phyloP scores from a whole-genome alignment of 495 filamentous ascomycete genomes.

The Parathielavia hyrcaniae region DNA sequence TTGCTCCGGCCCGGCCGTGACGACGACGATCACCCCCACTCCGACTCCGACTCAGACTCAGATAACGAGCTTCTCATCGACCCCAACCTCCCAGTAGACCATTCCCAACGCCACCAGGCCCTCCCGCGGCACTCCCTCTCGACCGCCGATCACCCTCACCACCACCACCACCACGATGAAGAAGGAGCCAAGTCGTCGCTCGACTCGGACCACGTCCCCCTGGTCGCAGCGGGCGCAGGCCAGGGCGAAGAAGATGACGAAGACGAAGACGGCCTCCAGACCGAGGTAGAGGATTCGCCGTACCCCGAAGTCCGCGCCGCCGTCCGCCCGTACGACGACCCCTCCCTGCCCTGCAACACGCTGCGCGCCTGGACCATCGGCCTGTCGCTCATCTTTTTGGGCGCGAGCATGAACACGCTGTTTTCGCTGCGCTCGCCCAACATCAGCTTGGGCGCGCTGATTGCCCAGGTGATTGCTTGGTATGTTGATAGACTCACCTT shows the following conservation, averaged over 20 bases:
- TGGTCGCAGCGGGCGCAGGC: background rate
- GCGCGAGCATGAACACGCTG: conserved; percentile 61
- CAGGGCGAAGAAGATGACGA: background rate
- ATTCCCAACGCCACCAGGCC: conserved; percentile 23
- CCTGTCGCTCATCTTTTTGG: conserved; percentile 57
- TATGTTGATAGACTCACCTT: background rate
- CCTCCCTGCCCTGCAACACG: conserved; percentile 59
- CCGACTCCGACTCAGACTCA: conserved; percentile 36
- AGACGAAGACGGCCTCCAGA: conserved; percentile 8
- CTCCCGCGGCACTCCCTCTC: conserved; percentile 25
- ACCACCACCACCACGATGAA: conserved; percentile 37
- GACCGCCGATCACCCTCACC: too few relatives aligned
- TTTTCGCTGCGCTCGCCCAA: conserved; percentile 63
- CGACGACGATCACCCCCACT: conserved; percentile 15
- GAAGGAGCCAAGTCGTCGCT: conserved; percentile 15
- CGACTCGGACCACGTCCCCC: conserved; percentile 4
- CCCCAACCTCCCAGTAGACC: conserved; percentile 44
- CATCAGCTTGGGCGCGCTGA: conserved; percentile 60
- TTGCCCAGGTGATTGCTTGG: conserved; percentile 65
- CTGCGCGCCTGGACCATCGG: conserved; percentile 70
- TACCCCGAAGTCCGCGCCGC: conserved; percentile 64
- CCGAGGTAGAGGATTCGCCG: conserved; percentile 52
- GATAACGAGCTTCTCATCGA: conserved; percentile 44
- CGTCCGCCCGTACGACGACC: conserved; percentile 58
- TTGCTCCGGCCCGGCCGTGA: conserved; percentile 28